Base-by-base conservation (phyloP, 1,284 basidiomycete species). In the Marasmius sp. region DNA sequence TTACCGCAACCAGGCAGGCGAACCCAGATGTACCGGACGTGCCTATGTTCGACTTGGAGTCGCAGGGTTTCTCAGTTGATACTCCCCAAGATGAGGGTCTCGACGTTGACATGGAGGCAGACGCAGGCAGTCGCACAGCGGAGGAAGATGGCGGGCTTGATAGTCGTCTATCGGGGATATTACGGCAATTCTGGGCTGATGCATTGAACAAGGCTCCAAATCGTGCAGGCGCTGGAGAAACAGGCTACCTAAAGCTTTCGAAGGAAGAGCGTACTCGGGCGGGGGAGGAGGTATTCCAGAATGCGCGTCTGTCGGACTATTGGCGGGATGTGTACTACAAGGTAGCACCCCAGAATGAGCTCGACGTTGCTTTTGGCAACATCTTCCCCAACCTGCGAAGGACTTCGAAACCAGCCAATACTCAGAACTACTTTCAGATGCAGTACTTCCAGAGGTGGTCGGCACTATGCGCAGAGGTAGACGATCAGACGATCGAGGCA, bases 141-240 rank as follows among this genome's bases (percentile, higher is more conserved):
- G 59, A 58, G 14, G 52, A 58, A 14, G 43, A 34, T 43, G 16
- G n/a, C n/a, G n/a, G n/a, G n/a, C n/a, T 51, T 60, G 22, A 49
- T 49, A 9, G 8, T 9, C 18, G 22, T 16, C 14, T 60, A 68
- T 12, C 63, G 70, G 60, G 10, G 14, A 5, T 38, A 41, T 11
- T 36, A 68, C 12, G 72, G 67, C 68, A 71, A 22, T 71, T 70
- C 39, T 36, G 70, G 7, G 6, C 58, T 0, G 69, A 73, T 41
- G n/a, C 71, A 34, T 59, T 54, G 1, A 20, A 12, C 1, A 70
- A 66, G 34, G 65, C 65, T 0, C 67, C 72, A 0, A 71, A 70
- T 49, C 63, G 53, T 8, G n/a, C 38, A 3, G 57, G 62, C 2
- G 55, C n/a, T 1, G 22, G 49, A 0, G 60, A 58, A 0, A 20